Evolutionary conservation across 2,329 filamentous ascomycete species (phyloP), one percentile per base, ranked within the genome.

Genomic region (Penicillium sp.): DNA sequence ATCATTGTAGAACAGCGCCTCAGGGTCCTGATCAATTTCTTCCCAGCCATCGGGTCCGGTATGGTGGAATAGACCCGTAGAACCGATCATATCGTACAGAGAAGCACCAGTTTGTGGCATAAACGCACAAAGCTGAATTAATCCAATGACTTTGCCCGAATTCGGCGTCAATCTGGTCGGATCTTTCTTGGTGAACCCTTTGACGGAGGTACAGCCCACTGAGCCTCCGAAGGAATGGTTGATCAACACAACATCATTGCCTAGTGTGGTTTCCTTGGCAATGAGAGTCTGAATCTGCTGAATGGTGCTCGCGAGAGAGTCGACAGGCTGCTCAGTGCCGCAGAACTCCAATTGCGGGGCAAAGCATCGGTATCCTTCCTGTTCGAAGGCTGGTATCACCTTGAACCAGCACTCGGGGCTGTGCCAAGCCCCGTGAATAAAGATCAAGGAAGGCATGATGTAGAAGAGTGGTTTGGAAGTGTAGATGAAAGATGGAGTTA

Each of bases 311-410:
- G 20, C 42, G 20, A 59, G 39, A 8, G 52, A 59, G 17, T 49
- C 14, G 8, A 59, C 57, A 4, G 57, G 57, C 31, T 55, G 6
- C 11, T 25, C 38, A 6, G 57, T 59, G 52, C 52, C 52, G 12
- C 51, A 51, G 45, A 59, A 55, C 34, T 59, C 52, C 38, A 59
- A 37, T 35, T 59, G 57, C 37, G 57, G 57, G 17, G 52, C 37
- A 14, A 59, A 47, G 20, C 57, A 59, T 34, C 53, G 57, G 42
- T 55, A 51, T 3, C 57, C 57, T 28, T 28, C 12, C 12, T 45
- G 42, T 20, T 45, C 25, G 12, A 45, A 45, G 42, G 42, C 42
- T 28, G 41, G 28, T 41, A 45, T 28, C 22, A 45, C 42, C 22
- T 45, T 45, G 12, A 22, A 45, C 42, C 42, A 45, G 42, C 22